Percentiles rank a stretch among this genome's conserved stretches.
Evolutionary conservation across 2,329 filamentous ascomycete genomes (phyloP).

Genomic region (Phialophora verrucosa): DNA sequence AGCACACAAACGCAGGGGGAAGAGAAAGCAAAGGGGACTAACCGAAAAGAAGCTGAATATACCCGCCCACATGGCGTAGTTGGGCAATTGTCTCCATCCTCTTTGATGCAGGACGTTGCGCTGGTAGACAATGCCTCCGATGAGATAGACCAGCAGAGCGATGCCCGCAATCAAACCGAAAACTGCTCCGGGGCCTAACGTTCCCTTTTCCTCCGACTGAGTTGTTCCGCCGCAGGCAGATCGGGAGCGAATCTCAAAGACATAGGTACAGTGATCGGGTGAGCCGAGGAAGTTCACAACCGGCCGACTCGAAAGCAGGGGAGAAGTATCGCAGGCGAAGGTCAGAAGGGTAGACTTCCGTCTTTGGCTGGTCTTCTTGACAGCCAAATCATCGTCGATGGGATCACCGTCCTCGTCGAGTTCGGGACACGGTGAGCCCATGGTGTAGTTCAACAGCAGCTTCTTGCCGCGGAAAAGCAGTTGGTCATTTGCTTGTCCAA

Average conservation of each 20-base stretch:
- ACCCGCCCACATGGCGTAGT: constrained; percentile 90
- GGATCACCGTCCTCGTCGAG: constrained; percentile 38
- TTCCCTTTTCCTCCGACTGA: constrained; percentile 55
- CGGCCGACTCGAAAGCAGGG: constrained; percentile 60
- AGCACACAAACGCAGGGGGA: constrained; percentile 13
- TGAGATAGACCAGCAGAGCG: constrained; percentile 83
- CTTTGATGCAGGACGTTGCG: constrained; percentile 91
- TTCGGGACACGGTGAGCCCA: constrained; percentile 71
- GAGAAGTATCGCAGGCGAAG: constrained; percentile 82
- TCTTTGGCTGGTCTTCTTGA: constrained; percentile 40
- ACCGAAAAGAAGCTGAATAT: constrained; percentile 85
- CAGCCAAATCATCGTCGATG: constrained; percentile 27
- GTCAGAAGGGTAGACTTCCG: constrained; percentile 86
- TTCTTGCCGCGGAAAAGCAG: constrained; percentile 60
- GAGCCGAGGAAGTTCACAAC: constrained; percentile 82
- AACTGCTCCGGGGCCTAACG: constrained; percentile 72
- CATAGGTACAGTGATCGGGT: constrained; percentile 90
- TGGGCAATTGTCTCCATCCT: constrained; percentile 93
- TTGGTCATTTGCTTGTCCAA: constrained; percentile 52
- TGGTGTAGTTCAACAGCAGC: constrained; percentile 76
- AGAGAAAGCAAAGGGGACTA: constrained; percentile 39
- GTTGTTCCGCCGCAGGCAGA: constrained; percentile 78
- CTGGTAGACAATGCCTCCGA: constrained; percentile 94
- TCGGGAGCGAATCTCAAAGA: constrained; percentile 88
- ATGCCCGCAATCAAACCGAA: constrained; percentile 85